Evolutionary conservation across 2,329 filamentous ascomycete genomes (phyloP), one percentile per base, ranked within the genome.

Genomic region (Fusarium mangiferae): DNA sequence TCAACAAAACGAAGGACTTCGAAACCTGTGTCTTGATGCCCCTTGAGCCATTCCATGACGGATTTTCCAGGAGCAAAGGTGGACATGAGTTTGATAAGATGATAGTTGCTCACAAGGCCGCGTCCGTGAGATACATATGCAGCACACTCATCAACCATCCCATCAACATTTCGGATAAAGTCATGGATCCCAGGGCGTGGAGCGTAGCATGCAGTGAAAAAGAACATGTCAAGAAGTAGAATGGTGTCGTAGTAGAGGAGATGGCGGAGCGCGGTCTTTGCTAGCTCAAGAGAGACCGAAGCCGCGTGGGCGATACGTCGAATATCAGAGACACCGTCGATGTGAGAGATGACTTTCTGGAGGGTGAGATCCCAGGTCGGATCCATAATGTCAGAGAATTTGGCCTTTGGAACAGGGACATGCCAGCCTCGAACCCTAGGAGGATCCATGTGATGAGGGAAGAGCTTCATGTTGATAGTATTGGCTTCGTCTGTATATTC

Each of bases 391-490:
- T 90, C 86, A 73, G 85, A 80, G 69, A 92, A 89, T 75, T 91
- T 91, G 80, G 90, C 90, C 81, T 91, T 92, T 76, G 87, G 87
- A 28, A 99, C 90, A 8, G 96, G 96, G 5, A 99, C 96, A 79
- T 98, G 94, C 92, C 94, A 98, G 52, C 93, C 90, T 78, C 92
- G 91, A 62, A 98, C 92, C 7, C 91, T 87, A 0, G 94, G 91
- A 5, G 95, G 95, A 22, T 91, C 90, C 3, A 91, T 87, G 78
- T 96, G 93, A 52, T 94, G 91, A 0, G 94, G 95, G 81, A 98
- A 98, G 56, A 98, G 90, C 84, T 98, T 98, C 88, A 98, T 94
- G 83, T 98, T 98, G 82, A 98, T 91, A 1, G 94, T 98, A 81
- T 98, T 98, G 69, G 94, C 91, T 75, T 97, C 94, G 82, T 98